phyloP scores from a whole-genome alignment of 2,329 filamentous ascomycete genomes.

The Penicillium rolfsii region DNA sequence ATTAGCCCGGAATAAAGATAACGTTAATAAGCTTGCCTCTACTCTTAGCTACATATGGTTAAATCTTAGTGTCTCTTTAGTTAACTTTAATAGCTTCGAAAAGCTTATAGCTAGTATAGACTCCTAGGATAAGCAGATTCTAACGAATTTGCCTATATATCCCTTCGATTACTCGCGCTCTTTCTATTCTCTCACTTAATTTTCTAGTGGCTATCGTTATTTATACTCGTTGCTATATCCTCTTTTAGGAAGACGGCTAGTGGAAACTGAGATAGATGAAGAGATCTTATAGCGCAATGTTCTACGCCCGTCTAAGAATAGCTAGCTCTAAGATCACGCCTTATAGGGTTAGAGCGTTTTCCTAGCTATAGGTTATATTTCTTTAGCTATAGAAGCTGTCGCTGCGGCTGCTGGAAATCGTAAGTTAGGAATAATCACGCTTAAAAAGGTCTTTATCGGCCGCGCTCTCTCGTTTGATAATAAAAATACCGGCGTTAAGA shows the following conservation, averaged over 20 bases:
- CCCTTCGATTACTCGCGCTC: constrained; percentile 21
- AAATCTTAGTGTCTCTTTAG: neutral
- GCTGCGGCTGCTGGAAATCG: neutral
- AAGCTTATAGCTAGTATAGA: neutral
- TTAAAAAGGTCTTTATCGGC: neutral
- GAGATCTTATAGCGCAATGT: constrained; percentile 15
- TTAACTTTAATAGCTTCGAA: neutral
- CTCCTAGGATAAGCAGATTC: neutral
- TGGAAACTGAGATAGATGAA: constrained; percentile 5
- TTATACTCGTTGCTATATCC: neutral
- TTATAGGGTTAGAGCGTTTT: constrained; percentile 8
- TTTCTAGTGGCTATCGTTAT: neutral
- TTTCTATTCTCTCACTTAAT: constrained; percentile 22
- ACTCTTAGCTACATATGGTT: neutral
- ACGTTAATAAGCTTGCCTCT: neutral
- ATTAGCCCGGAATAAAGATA: neutral
- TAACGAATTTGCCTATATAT: constrained; percentile 24
- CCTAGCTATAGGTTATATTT: constrained; percentile 5
- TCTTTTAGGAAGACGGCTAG: neutral
- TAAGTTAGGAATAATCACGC: neutral
- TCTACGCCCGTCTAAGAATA: constrained; percentile 3
- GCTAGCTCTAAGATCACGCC: constrained; percentile 7
- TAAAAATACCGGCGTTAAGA: neutral
- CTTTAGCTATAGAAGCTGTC: constrained; percentile 8
- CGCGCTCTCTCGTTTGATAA: neutral